Evolutionary conservation across 257 asterid genomes (phyloP), one percentile per base, ranked within the genome.

Genomic region (Gardenia jasminoides): DNA sequence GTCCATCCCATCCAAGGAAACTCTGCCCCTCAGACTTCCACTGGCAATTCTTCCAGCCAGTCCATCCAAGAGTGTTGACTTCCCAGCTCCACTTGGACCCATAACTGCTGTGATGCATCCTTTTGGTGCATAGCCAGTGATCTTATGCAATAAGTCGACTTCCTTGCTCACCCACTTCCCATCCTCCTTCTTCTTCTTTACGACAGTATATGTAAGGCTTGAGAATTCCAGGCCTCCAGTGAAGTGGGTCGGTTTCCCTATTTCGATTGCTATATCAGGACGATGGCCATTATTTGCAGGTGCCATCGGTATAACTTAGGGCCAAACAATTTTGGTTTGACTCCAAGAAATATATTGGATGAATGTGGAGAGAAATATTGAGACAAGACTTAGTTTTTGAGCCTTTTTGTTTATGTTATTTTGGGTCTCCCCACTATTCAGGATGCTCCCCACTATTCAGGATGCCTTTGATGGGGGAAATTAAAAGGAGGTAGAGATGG

Each of bases 11-110:
- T 92, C 93, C 69, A 93, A 79, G 4, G 88, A 75, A 54, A 91
- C 93, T 59, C 84, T 70, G 39, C 98, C 98, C 79, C 79, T 81
- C 17, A 93, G 88, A 70, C 98, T 93, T 74, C 93, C 96, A 66
- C 94, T 93, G 0, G 97, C 93, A 7, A 93, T 93, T 62, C 97
- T 75, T 24, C 97, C 97, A 0, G 98, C 98, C 85, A 93, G 77
- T 6, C 85, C 97, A 54, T 93, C 97, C 82, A 93, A 83, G 68
- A 93, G 87, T 0, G 97, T 93, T 7, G 97, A 93, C 58, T 93
- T 93, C 0, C 97, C 97, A 36, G 97, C 97, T 10, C 97, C 97
- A 76, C 98, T 93, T 1, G 98, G 98, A 47, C 98, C 98, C 98
- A 93, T 93, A 0, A 93, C 97, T 0, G 98, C 98, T 0, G 97